phyloP scores from a whole-genome alignment of 371 early-diverging fungal species.

The Mortierella sp. region DNA sequence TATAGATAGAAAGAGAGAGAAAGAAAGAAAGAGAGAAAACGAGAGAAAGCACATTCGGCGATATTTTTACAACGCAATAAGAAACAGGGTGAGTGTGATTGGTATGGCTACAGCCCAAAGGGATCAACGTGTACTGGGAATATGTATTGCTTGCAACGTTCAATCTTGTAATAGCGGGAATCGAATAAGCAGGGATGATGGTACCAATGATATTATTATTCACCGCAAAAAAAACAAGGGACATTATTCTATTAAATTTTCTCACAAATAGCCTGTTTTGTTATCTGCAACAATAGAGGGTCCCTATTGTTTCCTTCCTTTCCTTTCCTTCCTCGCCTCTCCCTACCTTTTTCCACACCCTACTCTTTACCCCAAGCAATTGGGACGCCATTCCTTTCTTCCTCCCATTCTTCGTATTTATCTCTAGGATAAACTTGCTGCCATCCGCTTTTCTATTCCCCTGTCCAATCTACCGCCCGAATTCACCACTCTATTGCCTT shows the following conservation, averaged over 20 bases:
- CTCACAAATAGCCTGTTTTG: too few relatives aligned
- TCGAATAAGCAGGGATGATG: neutral
- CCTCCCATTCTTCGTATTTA: neutral
- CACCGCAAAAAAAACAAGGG: too few relatives aligned
- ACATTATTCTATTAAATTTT: too few relatives aligned
- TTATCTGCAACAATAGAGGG: neutral
- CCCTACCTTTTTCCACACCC: neutral
- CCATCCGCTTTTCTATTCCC: neutral
- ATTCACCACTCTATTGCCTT: neutral
- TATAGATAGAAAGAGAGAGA: too few relatives aligned
- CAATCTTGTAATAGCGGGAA: neutral
- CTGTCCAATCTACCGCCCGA: too few relatives aligned
- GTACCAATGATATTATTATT: neutral
- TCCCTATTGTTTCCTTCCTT: neutral
- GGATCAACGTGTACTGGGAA: too few relatives aligned
- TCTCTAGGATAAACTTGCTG: neutral
- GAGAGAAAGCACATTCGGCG: too few relatives aligned
- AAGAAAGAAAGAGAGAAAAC: too few relatives aligned
- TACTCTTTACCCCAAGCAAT: neutral
- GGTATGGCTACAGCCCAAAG: too few relatives aligned
- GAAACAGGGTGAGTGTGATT: too few relatives aligned
- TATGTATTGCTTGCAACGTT: neutral
- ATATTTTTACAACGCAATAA: too few relatives aligned
- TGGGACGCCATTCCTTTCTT: neutral
- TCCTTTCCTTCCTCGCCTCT: neutral